Evolutionary conservation across 768 basidiomycete genomes (phyloP), one percentile per base, ranked within the genome.

Genomic region (Mycena venus): DNA sequence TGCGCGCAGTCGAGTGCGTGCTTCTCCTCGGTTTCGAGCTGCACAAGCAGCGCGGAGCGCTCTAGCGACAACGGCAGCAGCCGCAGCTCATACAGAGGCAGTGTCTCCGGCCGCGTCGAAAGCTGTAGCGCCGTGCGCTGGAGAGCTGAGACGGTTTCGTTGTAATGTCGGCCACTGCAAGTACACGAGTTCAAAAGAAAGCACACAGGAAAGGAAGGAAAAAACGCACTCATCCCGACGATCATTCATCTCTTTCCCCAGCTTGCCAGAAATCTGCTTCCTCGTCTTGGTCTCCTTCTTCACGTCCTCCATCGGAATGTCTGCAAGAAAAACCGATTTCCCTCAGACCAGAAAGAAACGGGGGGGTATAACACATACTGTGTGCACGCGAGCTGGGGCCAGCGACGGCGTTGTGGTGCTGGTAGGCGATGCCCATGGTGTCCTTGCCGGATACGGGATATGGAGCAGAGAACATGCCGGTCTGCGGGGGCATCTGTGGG

Each of bases 31-130:
- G 88, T 85, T 44, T 89, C 89, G 15, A 91, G 83, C 80, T 94
- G 91, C 0, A 92, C 87, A 38, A 95, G 89, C 49, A 92, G 79
- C 4, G 95, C 93, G 2, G 94, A 92, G 62, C 95, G 94, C 80
- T 95, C 94, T 44, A 96, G 82, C 1, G 94, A 90, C 56, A 93
- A 78, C 0, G 95, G 94, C 64, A 94, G 91, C 40, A 96, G 84
- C 60, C 93, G 91, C 19, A 96, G 87, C 55, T 89, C 90, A 85
- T 92, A 96, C 53, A 92, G 82, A 0, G 91, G 85, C 40, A 90
- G 86, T 4, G 88, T 87, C 68, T 94, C 92, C 0, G 95, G 95
- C 42, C 90, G 90, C 2, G 90, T 91, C 6, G 93, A 86, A 31
- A 96, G 89, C 79, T 92, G 91, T 70, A 89, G 84, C 3, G 93